These are phyloP conservation scores for Melampsora larici-populina DNA, from an alignment of 1,284 basidiomycete genomes.

Conservation along the genomic window DNA sequence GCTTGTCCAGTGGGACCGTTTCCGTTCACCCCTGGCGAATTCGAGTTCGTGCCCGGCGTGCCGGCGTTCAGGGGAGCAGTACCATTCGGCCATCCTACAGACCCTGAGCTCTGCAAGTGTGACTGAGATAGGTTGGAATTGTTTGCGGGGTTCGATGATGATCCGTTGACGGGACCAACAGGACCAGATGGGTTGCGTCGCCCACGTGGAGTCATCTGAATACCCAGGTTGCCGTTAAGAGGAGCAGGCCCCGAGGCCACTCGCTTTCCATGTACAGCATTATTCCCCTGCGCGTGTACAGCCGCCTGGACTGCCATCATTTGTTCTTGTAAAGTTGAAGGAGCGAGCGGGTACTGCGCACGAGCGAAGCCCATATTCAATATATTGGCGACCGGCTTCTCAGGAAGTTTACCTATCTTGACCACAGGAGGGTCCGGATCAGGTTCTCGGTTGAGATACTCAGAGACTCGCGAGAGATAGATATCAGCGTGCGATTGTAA, in stretches of 20 bases:
- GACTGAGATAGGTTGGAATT: neutral
- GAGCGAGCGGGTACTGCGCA: constrained; percentile 3
- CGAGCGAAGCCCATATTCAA: constrained; percentile 16
- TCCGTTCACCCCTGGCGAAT: neutral
- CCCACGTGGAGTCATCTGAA: neutral
- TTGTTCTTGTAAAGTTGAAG: constrained; percentile 23
- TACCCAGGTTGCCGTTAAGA: neutral
- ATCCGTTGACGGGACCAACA: neutral
- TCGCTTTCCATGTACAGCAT: constrained; percentile 8
- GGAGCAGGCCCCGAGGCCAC: neutral
- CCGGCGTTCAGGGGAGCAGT: neutral
- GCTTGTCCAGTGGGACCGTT: neutral
- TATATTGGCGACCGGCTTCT: constrained; percentile 18
- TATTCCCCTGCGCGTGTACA: constrained; percentile 17
- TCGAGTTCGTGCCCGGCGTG: neutral
- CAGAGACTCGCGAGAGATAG: constrained; percentile 20
- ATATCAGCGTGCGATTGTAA: constrained; percentile 26
- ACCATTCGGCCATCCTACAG: neutral
- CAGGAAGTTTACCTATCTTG: constrained; percentile 37
- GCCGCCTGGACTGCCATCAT: constrained; percentile 14
- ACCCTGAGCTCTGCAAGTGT: neutral
- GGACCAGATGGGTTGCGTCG: neutral
- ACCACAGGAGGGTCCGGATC: constrained; percentile 23
- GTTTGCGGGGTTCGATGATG: neutral
- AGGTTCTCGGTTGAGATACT: constrained; percentile 35